These are phyloP conservation scores for Corynascus novoguineensis DNA, from an alignment of 495 filamentous ascomycete genomes.

Conservation along the genomic window DNA sequence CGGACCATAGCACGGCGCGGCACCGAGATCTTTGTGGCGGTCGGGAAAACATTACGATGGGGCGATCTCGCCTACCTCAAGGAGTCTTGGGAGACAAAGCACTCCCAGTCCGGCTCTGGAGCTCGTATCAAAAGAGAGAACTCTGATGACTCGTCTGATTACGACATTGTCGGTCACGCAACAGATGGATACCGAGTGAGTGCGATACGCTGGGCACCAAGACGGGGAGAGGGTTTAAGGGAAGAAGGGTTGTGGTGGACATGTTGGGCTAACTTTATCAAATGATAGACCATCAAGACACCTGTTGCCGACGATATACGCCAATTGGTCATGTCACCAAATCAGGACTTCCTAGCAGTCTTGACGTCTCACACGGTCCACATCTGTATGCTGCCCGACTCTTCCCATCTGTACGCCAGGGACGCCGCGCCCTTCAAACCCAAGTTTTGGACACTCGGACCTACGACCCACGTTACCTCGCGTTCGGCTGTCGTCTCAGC, in stretches of 20 bases:
- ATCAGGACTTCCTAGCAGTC: slow-evolving; percentile 72
- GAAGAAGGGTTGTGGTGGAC: too few relatives aligned
- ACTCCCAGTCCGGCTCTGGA: slow-evolving; percentile 13
- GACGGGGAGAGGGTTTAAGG: too few relatives aligned
- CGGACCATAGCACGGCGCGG: slow-evolving; percentile 68
- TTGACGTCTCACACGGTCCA: slow-evolving; percentile 78
- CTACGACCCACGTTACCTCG: slow-evolving; percentile 80
- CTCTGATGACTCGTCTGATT: slow-evolving; percentile 28
- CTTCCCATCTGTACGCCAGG: slow-evolving; percentile 60
- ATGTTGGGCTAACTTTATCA: not conserved
- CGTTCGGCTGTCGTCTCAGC: slow-evolving; percentile 69
- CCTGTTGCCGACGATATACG: slow-evolving; percentile 69
- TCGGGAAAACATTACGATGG: slow-evolving; percentile 84
- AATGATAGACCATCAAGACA: slow-evolving; percentile 58
- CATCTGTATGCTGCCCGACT: slow-evolving; percentile 70
- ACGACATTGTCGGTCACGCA: slow-evolving; percentile 23
- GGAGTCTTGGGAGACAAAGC: slow-evolving; percentile 54
- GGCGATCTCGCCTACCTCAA: slow-evolving; percentile 69
- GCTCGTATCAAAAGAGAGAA: slow-evolving; percentile 31
- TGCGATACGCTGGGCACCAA: slow-evolving; percentile 4
- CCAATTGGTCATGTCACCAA: slow-evolving; percentile 76
- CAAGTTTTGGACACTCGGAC: slow-evolving; percentile 78
- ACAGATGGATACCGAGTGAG: slow-evolving; percentile 46
- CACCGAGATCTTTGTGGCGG: slow-evolving; percentile 76
- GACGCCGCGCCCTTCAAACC: slow-evolving; percentile 62